A percentile compares a stretch with the other conserved stretches of the same genome.
Evolutionary conservation across 2,329 filamentous ascomycete genomes (phyloP).

Genomic region (Raffaelea ambrosiae): DNA sequence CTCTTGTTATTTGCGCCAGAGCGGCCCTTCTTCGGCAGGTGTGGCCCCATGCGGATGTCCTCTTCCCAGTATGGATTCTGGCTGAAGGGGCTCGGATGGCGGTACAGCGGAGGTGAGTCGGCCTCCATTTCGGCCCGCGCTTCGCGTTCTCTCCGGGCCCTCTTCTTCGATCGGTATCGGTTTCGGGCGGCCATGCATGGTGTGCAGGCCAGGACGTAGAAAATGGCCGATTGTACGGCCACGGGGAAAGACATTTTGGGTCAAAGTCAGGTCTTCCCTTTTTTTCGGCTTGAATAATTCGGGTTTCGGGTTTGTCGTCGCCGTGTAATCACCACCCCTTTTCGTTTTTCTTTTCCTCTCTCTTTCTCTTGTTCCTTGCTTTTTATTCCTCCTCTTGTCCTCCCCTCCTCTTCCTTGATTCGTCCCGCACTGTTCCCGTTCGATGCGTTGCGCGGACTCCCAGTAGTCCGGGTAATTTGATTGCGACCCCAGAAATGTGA

Average conservation of each 20-base stretch:
- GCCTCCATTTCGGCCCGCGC: conserved; percentile 57
- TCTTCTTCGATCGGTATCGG: conserved; percentile 60
- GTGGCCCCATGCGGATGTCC: conserved; percentile 76
- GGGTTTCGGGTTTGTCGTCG: too few species aligned
- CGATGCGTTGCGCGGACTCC: conserved; percentile 1
- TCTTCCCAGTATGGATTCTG: conserved; percentile 86
- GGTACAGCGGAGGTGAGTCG: conserved; percentile 65
- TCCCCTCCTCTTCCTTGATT: conserved; percentile 9
- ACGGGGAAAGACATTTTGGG: conserved; percentile 45
- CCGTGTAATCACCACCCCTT: too few species aligned
- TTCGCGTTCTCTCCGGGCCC: conserved; percentile 59
- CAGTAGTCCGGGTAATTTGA: conserved; percentile 7
- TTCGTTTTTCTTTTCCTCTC: neutral
- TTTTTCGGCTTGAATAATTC: too few species aligned
- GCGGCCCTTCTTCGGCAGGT: conserved; percentile 53
- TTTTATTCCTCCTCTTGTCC: conserved; percentile 43
- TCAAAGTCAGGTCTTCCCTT: too few species aligned
- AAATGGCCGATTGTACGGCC: conserved; percentile 66
- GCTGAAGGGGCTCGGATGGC: conserved; percentile 72
- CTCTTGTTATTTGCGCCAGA: conserved; percentile 39
- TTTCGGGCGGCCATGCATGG: conserved; percentile 67
- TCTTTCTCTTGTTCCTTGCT: conserved; percentile 1
- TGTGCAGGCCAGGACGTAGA: conserved; percentile 69
- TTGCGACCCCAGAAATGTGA: neutral
- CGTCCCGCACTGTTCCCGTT: neutral